These are phyloP conservation scores for Cystobasidiopsis lactophilus DNA, from an alignment of 768 basidiomycete species.

Conservation along the genomic window DNA sequence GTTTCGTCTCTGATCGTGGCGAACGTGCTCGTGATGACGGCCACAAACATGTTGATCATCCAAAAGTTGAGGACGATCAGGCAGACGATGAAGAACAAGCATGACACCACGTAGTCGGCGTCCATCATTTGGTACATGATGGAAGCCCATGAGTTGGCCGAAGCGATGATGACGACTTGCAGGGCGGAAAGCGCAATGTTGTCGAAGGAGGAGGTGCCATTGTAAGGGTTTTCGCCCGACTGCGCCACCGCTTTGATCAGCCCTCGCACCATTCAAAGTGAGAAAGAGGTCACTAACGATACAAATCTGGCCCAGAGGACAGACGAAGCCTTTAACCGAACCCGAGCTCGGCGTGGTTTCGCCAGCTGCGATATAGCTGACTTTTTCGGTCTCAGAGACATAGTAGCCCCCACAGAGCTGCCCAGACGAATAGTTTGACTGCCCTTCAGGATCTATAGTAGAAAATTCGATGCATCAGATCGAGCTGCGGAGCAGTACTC, in stretches of 20 bases:
- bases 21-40: conserved; percentile 88
- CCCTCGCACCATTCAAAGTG: neutral
- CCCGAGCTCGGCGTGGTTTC: conserved; percentile 26
- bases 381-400: conserved; percentile 33
- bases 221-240: conserved; percentile 38
- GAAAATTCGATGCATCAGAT: no score
- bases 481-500: no score
- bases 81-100: conserved; percentile 63
- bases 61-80: conserved; percentile 69
- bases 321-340: conserved; percentile 62
- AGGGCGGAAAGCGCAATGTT: conserved; percentile 58
- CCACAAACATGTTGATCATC: conserved; percentile 38
- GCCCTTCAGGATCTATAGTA: conserved; percentile 25
- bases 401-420: conserved; percentile 67
- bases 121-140: conserved; percentile 50
- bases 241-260: conserved; percentile 26
- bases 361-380: conserved; percentile 27
- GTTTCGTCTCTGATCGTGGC: conserved; percentile 67
- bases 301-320: conserved; percentile 68
- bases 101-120: conserved; percentile 70
- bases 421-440: conserved; percentile 22
- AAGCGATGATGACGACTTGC: conserved; percentile 61
- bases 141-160: neutral
- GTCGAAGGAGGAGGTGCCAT: conserved; percentile 59
- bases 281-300: conserved; percentile 30